Conservation (phyloP, 2,329 filamentous ascomycete species). For the Fusarium sp. region DNA sequence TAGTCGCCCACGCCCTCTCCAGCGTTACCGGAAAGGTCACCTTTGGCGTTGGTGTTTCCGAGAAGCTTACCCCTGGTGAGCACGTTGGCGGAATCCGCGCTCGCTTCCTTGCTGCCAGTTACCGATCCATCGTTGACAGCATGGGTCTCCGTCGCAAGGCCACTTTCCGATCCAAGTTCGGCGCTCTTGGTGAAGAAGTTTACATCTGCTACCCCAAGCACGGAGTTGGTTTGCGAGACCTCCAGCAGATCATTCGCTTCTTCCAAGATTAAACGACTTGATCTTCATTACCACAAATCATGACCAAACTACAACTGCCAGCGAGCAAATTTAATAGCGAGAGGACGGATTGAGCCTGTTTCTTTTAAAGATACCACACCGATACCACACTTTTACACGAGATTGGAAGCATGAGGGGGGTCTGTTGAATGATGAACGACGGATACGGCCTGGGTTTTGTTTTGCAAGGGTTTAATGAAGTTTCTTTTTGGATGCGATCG, state of each 20-base stretch:
- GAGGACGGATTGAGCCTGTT: slow-evolving; percentile 12
- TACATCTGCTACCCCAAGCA: slow-evolving; percentile 93
- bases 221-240: slow-evolving; percentile 85
- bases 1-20: slow-evolving; percentile 79
- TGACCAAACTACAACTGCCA: background rate
- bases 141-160: slow-evolving; percentile 87
- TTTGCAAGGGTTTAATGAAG: slow-evolving; percentile 4
- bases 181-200: slow-evolving; percentile 84
- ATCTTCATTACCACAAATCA: slow-evolving; percentile 2
- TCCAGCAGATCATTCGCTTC: slow-evolving; percentile 90
- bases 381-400: slow-evolving; percentile 33
- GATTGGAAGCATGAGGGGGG: slow-evolving; percentile 14
- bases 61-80: slow-evolving; percentile 82
- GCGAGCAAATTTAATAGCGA: slow-evolving; percentile 15
- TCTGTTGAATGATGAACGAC: slow-evolving; percentile 15
- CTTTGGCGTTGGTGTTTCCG: slow-evolving; percentile 87
- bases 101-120: slow-evolving; percentile 85
- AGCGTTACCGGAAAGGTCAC: slow-evolving; percentile 74
- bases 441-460: slow-evolving; percentile 28
- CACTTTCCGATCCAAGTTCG: slow-evolving; percentile 93
- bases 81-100: slow-evolving; percentile 86
- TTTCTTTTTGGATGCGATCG: slow-evolving; percentile 24
- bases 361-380: slow-evolving; percentile 36
- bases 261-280: slow-evolving; percentile 77
- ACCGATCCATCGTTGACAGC: slow-evolving; percentile 85